Evolutionary conservation across 1,284 basidiomycete species (phyloP), one percentile per base, ranked within the genome.

Genomic region (Trametes sp.): DNA sequence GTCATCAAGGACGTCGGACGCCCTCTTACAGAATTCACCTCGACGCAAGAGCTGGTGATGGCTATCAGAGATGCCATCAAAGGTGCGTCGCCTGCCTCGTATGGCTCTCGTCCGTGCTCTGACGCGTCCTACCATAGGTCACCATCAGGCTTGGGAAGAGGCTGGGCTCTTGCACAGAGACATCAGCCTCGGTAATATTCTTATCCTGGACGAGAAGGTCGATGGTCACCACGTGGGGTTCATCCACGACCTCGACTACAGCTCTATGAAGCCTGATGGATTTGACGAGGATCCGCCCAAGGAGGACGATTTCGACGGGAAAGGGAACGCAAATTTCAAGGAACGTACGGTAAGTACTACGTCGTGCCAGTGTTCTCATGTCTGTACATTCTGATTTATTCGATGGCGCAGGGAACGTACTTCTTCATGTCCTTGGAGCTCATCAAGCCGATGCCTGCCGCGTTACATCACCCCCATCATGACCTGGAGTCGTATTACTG

Each of bases 401-500:
- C n/a, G 23, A 24, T 45, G 11, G 10, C 5, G 2, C 8, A 68
- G 66, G 66, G 66, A 14, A 65, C 66, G 5, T 61, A 48, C 33
- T 55, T 51, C 31, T 68, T 61, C 56, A 65, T 65, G 59, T 59
- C 66, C 0, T 35, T 46, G 19, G 54, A 57, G 0, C 45, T 65
- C 4, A 54, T 67, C 16, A 42, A 21, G 7, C 9, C n/a, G 2
- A 0, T 5, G 6, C 19, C 14, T 23, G 24, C 0, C 7, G 19
- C 38, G 29, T 24, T 21, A 26, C 60, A 59, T 16, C 8, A 24
- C 7, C 21, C 46, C 2, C 49, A n/a, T 16, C 62, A 59, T 28
- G 65, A 66, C 33, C 35, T 66, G 2, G 56, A 66, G 35, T 65
- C 59, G 0, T 53, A 52, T 52, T 65, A 62, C 36, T 68, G 67